Conservation (phyloP, 192 early-diverging fungal genomes). For the Backusella liffmaniae region DNA sequence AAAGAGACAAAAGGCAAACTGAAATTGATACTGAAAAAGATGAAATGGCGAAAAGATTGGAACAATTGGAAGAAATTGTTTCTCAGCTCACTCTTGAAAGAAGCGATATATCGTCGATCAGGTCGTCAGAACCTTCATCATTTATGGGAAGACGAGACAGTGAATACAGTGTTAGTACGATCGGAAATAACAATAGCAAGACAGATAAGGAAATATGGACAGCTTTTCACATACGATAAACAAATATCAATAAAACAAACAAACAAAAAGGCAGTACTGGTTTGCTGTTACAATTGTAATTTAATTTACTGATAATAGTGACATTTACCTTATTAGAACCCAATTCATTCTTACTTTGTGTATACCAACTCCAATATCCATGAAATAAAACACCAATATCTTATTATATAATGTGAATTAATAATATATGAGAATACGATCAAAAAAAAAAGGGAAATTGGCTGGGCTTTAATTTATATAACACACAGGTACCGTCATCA, state of each 20-base stretch:
- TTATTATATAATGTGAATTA: neutral
- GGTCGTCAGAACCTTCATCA: neutral
- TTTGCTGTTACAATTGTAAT: neutral
- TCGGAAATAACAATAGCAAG: neutral
- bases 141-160: neutral
- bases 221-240: slow-evolving; percentile 4
- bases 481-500: neutral
- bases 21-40: neutral
- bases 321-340: neutral
- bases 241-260: neutral
- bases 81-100: neutral
- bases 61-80: slow-evolving; percentile 3
- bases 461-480: neutral
- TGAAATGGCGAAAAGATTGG: neutral
- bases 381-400: neutral
- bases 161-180: neutral
- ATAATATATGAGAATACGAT: no score
- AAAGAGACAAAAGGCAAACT: neutral
- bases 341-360: neutral
- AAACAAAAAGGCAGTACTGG: neutral
- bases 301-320: neutral
- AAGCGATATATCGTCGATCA: neutral
- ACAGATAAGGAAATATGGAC: slow-evolving; percentile 2
- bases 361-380: neutral
- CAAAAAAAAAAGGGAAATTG: neutral